Evolutionary conservation across 129 eudicot genomes (phyloP), one percentile per base, ranked within the genome.

Genomic region (Cynara cardunculus): DNA sequence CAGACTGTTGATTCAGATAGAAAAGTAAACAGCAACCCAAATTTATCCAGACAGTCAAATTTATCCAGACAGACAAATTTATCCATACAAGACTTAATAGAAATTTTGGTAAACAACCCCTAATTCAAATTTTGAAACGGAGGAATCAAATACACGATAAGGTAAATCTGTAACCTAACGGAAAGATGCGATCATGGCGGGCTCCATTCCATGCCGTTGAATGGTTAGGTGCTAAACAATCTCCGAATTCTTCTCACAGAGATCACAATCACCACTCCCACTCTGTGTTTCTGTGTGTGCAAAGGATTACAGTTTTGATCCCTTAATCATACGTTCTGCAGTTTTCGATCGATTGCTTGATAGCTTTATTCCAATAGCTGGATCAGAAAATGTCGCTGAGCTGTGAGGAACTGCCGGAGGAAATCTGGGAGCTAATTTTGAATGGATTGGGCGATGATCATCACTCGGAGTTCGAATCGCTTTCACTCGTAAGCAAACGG

Each of bases 371-470:
- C 66, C 69, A 25, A 69, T 72, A 37, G 61, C 82, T 25, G 14
- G 37, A 83, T 56, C 61, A 22, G 3, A 75, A 30, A 25, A 84
- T 81, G 88, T 59, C 27, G 53, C 18, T 31, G 37, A 77, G 68
- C 22, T 80, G 68, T 18, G 82, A 61, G 3, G 89, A 88, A 24
- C 69, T 88, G 22, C 88, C 88, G 4, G 89, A 81, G 16, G 89
- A 86, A 35, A 81, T 88, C 68, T 86, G 92, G 92, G 89, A 82
- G 65, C 26, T 84, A 64, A 86, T 89, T 0, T 3, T 89, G 44
- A 68, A 81, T 28, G 41, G 56, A 27, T 82, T 87, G 24, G 66
- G 73, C 34, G 74, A 66, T 0, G 85, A 85, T 80, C 88, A 83
- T 19, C 86, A 83, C 79, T 82, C 86, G 26, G 77, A 87, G 66